Evolutionary conservation across 2,329 filamentous ascomycete species (phyloP), one percentile per base, ranked within the genome.

Genomic region (Sporothrix variecibatus): DNA sequence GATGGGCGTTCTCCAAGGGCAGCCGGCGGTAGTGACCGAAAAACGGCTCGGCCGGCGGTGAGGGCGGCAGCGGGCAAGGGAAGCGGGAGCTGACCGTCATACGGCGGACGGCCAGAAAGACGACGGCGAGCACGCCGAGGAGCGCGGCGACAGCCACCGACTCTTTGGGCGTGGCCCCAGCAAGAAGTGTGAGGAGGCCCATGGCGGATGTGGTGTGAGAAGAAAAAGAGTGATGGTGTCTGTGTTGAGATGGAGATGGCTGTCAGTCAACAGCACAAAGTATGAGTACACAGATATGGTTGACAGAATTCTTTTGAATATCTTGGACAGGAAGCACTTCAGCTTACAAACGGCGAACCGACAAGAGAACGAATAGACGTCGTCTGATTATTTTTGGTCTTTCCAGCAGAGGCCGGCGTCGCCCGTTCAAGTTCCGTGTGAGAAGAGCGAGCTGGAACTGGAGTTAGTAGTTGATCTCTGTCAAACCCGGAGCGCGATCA

Each of bases 11-110:
- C 26, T 68, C 67, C 20, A 56, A 23, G 20, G 67, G 67, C 46
- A 70, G 28, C 31, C 49, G 46, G 46, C 67, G 67, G 67, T 70
- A 70, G 67, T 70, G 67, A 3, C 67, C 67, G 15, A 70, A 38
- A 15, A 70, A 15, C 2, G 49, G 49, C 67, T 70, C 67, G 31
- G 46, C 49, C 8, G 67, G 67, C 49, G 67, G 67, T 2, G 46
- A 53, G 20, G 67, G 67, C 28, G 67, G 67, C 49, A 70, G 67
- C 65, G 65, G 65, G 65, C 46, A 69, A 5, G 51, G 51, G 34
- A 58, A 71, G 7, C 51, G 51, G 20, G 51, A 56, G 51, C 28
- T 38, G 68, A 51, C 43, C 23, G 23, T 68, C n/a, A 51, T 23
- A 31, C 12, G 51, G 17, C 51, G 51, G n/a, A 71, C 34, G 34